Conservation (phyloP, 176 grass and related monocot species). For the Rhynchospora pubera region DNA sequence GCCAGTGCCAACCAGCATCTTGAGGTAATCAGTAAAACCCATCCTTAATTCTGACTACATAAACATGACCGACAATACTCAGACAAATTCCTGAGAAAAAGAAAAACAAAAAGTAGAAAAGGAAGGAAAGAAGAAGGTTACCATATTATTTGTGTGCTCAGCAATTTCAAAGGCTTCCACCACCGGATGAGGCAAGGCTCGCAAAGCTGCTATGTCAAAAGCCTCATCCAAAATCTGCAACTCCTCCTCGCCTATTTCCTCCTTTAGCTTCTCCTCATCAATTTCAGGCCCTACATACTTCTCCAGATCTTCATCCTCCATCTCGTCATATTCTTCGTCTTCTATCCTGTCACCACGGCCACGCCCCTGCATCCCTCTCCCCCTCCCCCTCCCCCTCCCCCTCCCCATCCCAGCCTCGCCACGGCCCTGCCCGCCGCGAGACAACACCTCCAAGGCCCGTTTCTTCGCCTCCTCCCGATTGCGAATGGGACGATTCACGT, state of each 20-base stretch:
- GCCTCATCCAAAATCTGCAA: constrained; percentile 36
- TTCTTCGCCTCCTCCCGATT: constrained; percentile 44
- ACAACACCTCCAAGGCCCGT: constrained; percentile 54
- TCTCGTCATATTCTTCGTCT: background rate
- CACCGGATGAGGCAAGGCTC: constrained; percentile 25
- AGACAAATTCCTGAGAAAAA: background rate
- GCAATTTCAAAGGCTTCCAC: constrained; percentile 33
- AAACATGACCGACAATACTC: no score
- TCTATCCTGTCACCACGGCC: no score
- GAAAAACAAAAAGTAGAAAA: background rate
- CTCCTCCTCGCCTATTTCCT: constrained; percentile 49
- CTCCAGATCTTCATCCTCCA: background rate
- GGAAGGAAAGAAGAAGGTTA: constrained; percentile 7
- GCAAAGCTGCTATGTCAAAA: constrained; percentile 34
- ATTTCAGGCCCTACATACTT: constrained; percentile 32
- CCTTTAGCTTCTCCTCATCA: constrained; percentile 50
- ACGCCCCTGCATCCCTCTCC: constrained; percentile 7
- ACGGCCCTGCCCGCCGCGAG: constrained; percentile 26
- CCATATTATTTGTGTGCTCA: constrained; percentile 58
- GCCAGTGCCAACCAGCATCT: background rate
- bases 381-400: background rate
- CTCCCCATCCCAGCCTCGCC: background rate
- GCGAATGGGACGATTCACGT: constrained; percentile 56
- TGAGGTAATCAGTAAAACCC: background rate
- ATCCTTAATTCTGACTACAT: background rate